phyloP scores from a whole-genome alignment of 192 early-diverging fungal genomes.

The Podila verticillata region DNA sequence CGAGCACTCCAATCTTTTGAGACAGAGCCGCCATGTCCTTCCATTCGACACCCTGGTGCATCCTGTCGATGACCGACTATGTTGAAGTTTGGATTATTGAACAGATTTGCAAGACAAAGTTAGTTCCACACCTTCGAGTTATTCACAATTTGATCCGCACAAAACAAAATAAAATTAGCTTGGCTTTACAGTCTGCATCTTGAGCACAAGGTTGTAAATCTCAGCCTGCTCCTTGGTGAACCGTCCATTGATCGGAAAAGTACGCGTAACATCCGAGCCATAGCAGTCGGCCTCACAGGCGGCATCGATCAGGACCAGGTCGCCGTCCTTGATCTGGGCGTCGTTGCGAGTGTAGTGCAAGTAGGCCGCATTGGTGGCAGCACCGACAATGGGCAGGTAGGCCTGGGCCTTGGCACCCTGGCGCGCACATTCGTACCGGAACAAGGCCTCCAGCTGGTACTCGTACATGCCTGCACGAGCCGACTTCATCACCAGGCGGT shows the following conservation, averaged over 20 bases:
- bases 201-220: conserved; percentile 85
- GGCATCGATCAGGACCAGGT: conserved; percentile 86
- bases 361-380: conserved; percentile 78
- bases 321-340: conserved; percentile 56
- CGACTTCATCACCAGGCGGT: conserved; percentile 78
- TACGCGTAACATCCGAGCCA: conserved; percentile 91
- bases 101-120: conserved; percentile 15
- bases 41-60: conserved; percentile 83
- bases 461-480: conserved; percentile 74
- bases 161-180: not conserved
- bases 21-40: conserved; percentile 84
- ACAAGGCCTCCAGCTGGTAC: conserved; percentile 79
- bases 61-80: conserved; percentile 69
- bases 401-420: conserved; percentile 79
- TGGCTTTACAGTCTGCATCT: conserved; percentile 72
- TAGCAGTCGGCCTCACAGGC: conserved; percentile 84
- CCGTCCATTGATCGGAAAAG: conserved; percentile 81
- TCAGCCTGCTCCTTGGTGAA: conserved; percentile 75
- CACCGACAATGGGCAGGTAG: conserved; percentile 87
- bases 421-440: conserved; percentile 75
- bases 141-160: not conserved
- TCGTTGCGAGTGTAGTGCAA: conserved; percentile 89
- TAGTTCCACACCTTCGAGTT: not conserved
- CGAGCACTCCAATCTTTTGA: conserved; percentile 68
- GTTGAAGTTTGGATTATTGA: too few relatives aligned